These are phyloP conservation scores for Arctostaphylos glauca DNA, from an alignment of 148 eudicot species.

Conservation along the genomic window DNA sequence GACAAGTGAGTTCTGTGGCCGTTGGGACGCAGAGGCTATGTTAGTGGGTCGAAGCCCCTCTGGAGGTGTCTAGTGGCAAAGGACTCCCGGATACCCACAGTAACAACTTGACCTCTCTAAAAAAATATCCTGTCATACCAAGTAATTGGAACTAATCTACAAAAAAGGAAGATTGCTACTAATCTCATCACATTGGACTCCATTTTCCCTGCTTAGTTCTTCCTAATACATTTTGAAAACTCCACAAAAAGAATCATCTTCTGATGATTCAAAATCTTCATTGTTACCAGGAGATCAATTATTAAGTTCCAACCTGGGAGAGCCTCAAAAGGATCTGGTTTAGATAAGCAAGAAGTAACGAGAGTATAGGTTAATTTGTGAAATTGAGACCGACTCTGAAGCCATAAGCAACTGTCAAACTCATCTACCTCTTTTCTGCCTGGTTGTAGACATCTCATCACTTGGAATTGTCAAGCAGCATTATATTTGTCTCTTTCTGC, in stretches of 20 bases:
- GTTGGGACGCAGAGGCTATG: too few species aligned
- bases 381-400: neutral
- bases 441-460: neutral
- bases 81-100: too few species aligned
- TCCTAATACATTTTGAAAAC: neutral
- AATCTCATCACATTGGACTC: neutral
- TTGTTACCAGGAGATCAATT: neutral
- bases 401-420: neutral
- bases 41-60: too few species aligned
- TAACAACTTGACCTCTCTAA: too few species aligned
- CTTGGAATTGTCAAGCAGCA: neutral
- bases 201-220: neutral
- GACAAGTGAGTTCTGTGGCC: too few species aligned
- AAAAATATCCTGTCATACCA: neutral
- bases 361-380: slow-evolving; percentile 3
- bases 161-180: neutral
- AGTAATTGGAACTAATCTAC: neutral
- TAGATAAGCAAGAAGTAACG: neutral
- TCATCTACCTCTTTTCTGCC: neutral
- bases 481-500: neutral
- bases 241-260: neutral
- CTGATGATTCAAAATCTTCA: neutral
- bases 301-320: neutral
- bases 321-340: neutral
- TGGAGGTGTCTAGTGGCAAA: too few species aligned